These are phyloP conservation scores for Penicillium brevicompactum DNA, from an alignment of 2,329 filamentous ascomycete species.

Conservation along the genomic window DNA sequence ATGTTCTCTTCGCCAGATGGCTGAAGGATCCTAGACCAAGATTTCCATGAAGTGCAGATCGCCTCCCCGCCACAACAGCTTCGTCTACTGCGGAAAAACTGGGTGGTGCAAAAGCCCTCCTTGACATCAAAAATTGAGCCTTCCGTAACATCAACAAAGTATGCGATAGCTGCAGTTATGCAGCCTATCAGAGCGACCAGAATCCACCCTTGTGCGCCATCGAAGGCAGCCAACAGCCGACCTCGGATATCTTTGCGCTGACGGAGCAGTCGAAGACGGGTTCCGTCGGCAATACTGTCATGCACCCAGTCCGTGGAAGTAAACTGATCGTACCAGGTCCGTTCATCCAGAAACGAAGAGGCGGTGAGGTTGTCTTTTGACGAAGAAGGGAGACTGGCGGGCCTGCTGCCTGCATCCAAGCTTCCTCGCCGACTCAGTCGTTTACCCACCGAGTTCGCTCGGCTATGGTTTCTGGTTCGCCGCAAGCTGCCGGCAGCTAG, in stretches of 20 bases:
- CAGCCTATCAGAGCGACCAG: constrained; percentile 87
- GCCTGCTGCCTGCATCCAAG: constrained; percentile 53
- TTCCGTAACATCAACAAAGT: constrained; percentile 86
- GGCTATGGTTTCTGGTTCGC: constrained; percentile 50
- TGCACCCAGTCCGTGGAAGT: constrained; percentile 98
- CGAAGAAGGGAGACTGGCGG: constrained; percentile 39
- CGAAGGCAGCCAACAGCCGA: constrained; percentile 73
- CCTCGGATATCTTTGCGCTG: constrained; percentile 82
- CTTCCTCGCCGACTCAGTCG: constrained; percentile 56
- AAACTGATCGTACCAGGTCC: constrained; percentile 98
- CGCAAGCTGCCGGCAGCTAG: constrained; percentile 40
- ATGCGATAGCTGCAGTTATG: constrained; percentile 81
- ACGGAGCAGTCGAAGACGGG: constrained; percentile 80
- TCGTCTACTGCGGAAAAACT: constrained; percentile 75
- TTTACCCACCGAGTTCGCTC: constrained; percentile 52
- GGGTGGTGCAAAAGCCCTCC: constrained; percentile 75
- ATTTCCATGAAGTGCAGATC: constrained; percentile 61
- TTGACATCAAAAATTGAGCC: constrained; percentile 86
- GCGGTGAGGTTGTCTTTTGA: constrained; percentile 56
- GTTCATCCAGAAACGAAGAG: constrained; percentile 74
- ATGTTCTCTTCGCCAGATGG: constrained; percentile 47
- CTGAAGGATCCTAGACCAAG: constrained; percentile 67
- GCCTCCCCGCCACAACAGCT: constrained; percentile 61
- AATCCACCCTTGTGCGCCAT: constrained; percentile 92
- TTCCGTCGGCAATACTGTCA: constrained; percentile 92